These are phyloP conservation scores for Wickerhamiella cacticola DNA, from an alignment of 805 yeast species.

Conservation along the genomic window DNA sequence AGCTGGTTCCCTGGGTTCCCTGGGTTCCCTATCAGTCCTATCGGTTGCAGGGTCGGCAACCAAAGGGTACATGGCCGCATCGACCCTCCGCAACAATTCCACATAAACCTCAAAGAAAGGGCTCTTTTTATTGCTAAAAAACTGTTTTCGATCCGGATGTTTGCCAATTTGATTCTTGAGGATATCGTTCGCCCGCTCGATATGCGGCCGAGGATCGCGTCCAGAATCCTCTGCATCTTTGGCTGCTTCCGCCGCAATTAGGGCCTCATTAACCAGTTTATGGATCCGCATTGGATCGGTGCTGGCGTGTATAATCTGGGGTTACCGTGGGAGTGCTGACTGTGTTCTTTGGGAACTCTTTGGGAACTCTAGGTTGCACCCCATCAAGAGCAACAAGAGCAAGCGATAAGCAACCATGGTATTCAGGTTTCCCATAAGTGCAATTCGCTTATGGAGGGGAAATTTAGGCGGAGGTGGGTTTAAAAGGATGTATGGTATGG, in stretches of 20 bases:
- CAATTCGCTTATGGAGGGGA: too few species aligned
- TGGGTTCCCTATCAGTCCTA: background rate
- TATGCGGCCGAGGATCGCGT: background rate
- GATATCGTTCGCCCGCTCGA: conserved; percentile 6
- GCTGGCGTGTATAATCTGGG: background rate
- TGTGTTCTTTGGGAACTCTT: background rate
- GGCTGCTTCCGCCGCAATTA: conserved; percentile 3
- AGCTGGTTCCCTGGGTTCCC: background rate
- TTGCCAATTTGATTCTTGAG: conserved; percentile 7
- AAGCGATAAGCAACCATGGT: too few species aligned
- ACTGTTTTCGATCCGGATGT: background rate
- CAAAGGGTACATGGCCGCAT: background rate
- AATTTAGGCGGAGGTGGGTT: too few species aligned
- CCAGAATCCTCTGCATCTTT: background rate
- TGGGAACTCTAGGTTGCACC: background rate
- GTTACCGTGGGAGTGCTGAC: background rate
- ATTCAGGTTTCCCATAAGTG: too few species aligned
- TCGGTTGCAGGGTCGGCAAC: background rate
- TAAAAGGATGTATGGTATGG: too few species aligned
- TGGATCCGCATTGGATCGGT: conserved; percentile 8
- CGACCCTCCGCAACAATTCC: conserved; percentile 5
- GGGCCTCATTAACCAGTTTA: conserved; percentile 8
- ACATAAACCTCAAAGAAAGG: conserved; percentile 2
- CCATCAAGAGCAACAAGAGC: too few species aligned
- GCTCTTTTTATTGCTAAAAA: conserved; percentile 1